Percentiles rank a stretch among this genome's conserved stretches.
phyloP scores from a whole-genome alignment of 106 monocot species.

The Dendrobium chrysotoxum region DNA sequence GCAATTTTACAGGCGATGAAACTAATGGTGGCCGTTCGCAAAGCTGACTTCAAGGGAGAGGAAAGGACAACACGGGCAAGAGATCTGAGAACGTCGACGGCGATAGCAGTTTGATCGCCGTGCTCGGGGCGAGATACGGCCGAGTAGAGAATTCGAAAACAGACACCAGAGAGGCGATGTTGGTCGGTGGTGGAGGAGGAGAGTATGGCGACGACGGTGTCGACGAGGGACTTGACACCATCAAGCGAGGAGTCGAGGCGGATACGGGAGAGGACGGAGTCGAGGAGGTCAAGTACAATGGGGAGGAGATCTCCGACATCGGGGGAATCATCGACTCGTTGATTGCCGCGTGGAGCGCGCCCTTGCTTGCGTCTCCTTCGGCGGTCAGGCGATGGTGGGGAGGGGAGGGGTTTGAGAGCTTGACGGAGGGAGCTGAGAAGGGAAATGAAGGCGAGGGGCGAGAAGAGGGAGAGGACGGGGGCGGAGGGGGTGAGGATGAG shows the following conservation, averaged over 20 bases:
- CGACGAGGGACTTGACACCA: constrained; percentile 51
- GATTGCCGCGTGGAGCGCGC: not conserved
- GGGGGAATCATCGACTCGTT: not conserved
- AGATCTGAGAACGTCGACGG: constrained; percentile 42
- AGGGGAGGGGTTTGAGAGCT: constrained; percentile 17
- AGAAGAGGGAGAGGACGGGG: constrained; percentile 58
- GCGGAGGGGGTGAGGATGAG: constrained; percentile 55
- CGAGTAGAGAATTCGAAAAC: constrained; percentile 47
- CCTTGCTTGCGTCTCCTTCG: constrained; percentile 18
- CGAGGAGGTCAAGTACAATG: constrained; percentile 35
- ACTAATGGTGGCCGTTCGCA: constrained; percentile 18
- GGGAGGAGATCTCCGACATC: constrained; percentile 19
- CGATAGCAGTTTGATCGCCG: constrained; percentile 35
- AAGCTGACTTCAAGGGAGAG: constrained; percentile 36
- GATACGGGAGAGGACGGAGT: constrained; percentile 31
- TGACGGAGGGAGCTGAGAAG: constrained; percentile 73
- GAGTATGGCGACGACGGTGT: constrained; percentile 43
- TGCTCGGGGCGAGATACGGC: constrained; percentile 48
- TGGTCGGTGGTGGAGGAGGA: not conserved
- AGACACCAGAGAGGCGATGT: constrained; percentile 28
- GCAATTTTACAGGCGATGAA: constrained; percentile 46
- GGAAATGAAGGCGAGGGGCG: constrained; percentile 60
- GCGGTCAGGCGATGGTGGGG: constrained; percentile 4
- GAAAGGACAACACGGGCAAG: constrained; percentile 48
- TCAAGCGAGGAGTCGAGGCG: constrained; percentile 47